Base-by-base conservation (phyloP, 2,329 filamentous ascomycete genomes). In the Hypoxylon sp. region DNA sequence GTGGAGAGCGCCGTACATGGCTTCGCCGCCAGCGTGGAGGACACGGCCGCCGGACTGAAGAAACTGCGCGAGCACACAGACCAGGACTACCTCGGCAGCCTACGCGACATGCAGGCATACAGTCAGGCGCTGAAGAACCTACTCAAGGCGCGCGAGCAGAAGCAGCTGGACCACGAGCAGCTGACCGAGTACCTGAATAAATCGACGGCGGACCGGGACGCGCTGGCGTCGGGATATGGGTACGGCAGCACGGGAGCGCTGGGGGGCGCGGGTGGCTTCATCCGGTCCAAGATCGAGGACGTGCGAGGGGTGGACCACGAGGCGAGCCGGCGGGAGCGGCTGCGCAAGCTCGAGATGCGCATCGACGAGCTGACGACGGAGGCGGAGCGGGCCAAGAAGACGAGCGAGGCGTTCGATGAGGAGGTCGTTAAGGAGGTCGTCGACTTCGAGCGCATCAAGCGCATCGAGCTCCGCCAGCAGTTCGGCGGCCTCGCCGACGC, bases 361-460 rank as follows among this genome's bases (percentile, higher is more conserved):
- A 97, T 99, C 67, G 92, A 97, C 68, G 90, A 96, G 70, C 82
- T 99, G 35, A 97, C 92, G 2, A 84, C 86, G 20, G 92, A 97
- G 74, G 94, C 96, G 0, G 94, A 98, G 75, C 85, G 85, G 40
- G 91, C 95, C 4, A 92, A 92, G 76, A 89, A 88, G 70, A 91
- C 89, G 11, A 92, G 88, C 47, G 92, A 98, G 75, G 88, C 92
- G 72, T 99, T 99, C 70, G 95, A 97, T 74, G 93, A 97, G 72
- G 92, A 97, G 76, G 94, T 97, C 1, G 89, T 98, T 38, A 89
- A 91, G 69, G 95, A 99, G 74, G 91, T 97, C 0, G 84, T 84
- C 17, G 93, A 97, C 72, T 99, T 99, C 77, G 95, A 99, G 78
- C 85, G 93, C 54, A 98, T 98, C 81, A 99, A 99, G 81, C 87